These are phyloP conservation scores for Ambrosia hybrid DNA, from an alignment of 140 eudicot genomes.

Conservation along the genomic window DNA sequence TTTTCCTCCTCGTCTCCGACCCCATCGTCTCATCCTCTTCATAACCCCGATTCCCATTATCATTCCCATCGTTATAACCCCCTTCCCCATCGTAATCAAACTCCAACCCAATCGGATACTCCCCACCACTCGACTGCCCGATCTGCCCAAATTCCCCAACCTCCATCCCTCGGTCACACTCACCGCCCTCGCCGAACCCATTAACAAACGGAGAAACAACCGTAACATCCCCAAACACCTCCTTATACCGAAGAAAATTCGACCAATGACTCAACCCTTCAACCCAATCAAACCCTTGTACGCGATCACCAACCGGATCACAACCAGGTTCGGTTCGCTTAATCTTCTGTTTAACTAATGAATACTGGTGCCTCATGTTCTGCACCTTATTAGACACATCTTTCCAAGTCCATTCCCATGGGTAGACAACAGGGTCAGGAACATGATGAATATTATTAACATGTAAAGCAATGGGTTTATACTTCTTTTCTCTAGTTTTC, in stretches of 20 bases:
- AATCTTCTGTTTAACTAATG: conserved; percentile 89
- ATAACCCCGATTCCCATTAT: conserved; percentile 36
- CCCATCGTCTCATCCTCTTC: conserved; percentile 64
- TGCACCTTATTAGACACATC: conserved; percentile 91
- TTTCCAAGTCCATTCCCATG: conserved; percentile 99
- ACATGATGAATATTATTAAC: conserved; percentile 77
- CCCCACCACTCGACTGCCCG: conserved; percentile 56
- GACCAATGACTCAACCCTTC: conserved; percentile 88
- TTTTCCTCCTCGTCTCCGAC: conserved; percentile 47
- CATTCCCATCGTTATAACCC: conserved; percentile 26
- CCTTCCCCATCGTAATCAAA: conserved; percentile 74
- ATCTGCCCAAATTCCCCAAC: conserved; percentile 49
- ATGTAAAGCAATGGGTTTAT: conserved; percentile 66
- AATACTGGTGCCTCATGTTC: conserved; percentile 96
- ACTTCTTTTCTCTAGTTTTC: conserved; percentile 94
- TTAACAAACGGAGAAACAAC: conserved; percentile 31
- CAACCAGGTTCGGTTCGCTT: conserved; percentile 48
- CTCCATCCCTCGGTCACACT: too few relatives aligned
- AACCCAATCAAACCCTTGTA: conserved; percentile 73
- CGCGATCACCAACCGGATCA: conserved; percentile 31
- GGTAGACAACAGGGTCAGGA: conserved; percentile 60
- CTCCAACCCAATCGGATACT: conserved; percentile 54
- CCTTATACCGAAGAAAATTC: conserved; percentile 74
- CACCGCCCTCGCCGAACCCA: conserved; percentile 19
- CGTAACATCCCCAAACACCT: conserved; percentile 83